Percentiles rank a stretch among this genome's conserved stretches.
Conservation (phyloP, 805 yeast genomes). For the Pachysolen tannophilus region DNA sequence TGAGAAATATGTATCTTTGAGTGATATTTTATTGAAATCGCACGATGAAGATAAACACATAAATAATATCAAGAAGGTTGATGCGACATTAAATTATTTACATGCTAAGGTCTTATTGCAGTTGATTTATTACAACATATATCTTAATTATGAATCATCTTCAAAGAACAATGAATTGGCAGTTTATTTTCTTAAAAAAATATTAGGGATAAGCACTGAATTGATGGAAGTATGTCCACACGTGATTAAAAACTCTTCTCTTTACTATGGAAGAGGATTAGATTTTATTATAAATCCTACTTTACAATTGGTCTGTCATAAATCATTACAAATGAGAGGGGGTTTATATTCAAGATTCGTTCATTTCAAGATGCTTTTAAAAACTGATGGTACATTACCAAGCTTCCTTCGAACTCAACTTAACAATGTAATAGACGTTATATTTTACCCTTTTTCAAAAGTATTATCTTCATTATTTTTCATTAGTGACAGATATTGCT, state of each 20-base stretch:
- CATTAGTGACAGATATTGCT: conserved; percentile 52
- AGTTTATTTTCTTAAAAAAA: conserved; percentile 2
- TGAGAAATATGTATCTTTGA: background rate
- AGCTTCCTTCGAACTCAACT: background rate
- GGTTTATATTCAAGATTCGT: conserved; percentile 21
- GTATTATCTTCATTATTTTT: conserved; percentile 20
- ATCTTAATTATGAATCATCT: conserved; percentile 14
- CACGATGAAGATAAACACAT: background rate
- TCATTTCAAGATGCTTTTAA: conserved; percentile 13
- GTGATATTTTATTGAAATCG: background rate
- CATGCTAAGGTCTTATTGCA: conserved; percentile 13
- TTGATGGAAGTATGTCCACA: background rate
- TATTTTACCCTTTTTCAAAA: background rate
- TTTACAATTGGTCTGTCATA: conserved; percentile 30
- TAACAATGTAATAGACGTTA: background rate
- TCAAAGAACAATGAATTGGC: background rate
- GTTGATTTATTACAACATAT: conserved; percentile 12
- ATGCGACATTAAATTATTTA: background rate
- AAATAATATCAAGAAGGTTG: background rate
- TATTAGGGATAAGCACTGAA: background rate
- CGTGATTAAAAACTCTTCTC: background rate
- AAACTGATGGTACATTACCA: background rate
- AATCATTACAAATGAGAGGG: conserved; percentile 21
- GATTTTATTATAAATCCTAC: conserved; percentile 30
- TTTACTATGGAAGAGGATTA: conserved; percentile 25